phyloP scores from a whole-genome alignment of 2,329 filamentous ascomycete species.

The Teratosphaeria zuluensis region DNA sequence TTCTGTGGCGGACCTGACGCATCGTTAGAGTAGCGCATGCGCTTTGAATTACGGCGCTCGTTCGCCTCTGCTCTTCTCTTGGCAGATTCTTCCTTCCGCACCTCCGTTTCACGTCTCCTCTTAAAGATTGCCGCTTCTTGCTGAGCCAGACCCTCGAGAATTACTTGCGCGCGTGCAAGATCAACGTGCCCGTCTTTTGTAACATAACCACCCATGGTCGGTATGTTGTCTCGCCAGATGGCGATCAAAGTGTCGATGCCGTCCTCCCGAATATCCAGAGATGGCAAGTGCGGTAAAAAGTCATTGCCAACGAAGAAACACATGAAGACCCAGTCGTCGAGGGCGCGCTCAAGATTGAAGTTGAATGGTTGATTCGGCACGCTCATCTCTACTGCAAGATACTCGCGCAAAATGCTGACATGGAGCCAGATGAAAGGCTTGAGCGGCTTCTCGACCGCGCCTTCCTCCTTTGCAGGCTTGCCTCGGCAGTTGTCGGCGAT shows the following conservation, averaged over 20 bases:
- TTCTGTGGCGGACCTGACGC: conserved; percentile 12
- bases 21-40: conserved; percentile 20
- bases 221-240: conserved; percentile 93
- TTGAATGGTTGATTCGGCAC: conserved; percentile 74
- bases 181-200: conserved; percentile 93
- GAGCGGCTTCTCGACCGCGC: conserved; percentile 70
- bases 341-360: conserved; percentile 85
- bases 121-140: conserved; percentile 92
- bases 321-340: conserved; percentile 99
- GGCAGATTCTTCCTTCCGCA: conserved; percentile 68
- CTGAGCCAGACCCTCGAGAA: conserved; percentile 77
- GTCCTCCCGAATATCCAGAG: conserved; percentile 91
- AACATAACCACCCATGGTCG: conserved; percentile 86
- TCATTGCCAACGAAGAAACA: conserved; percentile 99
- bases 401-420: conserved; percentile 83
- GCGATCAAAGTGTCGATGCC: conserved; percentile 92
- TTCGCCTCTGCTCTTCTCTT: conserved; percentile 70
- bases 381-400: conserved; percentile 79
- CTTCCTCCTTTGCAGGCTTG: conserved; percentile 63
- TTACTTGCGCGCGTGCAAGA: conserved; percentile 74
- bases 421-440: conserved; percentile 99
- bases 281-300: conserved; percentile 94
- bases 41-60: conserved; percentile 38
- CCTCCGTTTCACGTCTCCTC: conserved; percentile 74
- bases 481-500: conserved; percentile 79